These are phyloP conservation scores for Colletotrichum siamense DNA, from an alignment of 2,329 filamentous ascomycete genomes.

Conservation along the genomic window DNA sequence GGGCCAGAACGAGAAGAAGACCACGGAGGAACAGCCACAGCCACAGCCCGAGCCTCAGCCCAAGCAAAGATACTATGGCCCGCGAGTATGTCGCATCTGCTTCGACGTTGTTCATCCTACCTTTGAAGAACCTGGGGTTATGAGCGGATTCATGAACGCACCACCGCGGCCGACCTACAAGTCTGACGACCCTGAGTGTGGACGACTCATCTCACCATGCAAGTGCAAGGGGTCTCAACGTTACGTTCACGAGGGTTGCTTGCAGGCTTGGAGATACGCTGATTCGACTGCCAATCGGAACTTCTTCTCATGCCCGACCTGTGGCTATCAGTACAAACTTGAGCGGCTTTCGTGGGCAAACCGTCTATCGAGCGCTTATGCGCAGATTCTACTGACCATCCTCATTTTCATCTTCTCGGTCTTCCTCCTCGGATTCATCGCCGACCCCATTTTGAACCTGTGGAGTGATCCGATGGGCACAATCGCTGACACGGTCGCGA, in stretches of 20 bases:
- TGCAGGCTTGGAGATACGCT: conserved; percentile 81
- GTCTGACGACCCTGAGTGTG: conserved; percentile 75
- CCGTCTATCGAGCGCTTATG: conserved; percentile 68
- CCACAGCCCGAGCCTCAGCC: neutral
- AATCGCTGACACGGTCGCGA: conserved; percentile 57
- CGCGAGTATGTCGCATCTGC: conserved; percentile 88
- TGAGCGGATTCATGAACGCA: conserved; percentile 17
- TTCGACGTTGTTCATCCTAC: conserved; percentile 69
- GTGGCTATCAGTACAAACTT: conserved; percentile 81
- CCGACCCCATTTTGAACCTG: conserved; percentile 89
- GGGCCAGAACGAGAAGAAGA: neutral
- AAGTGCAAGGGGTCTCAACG: conserved; percentile 91
- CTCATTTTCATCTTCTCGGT: conserved; percentile 73
- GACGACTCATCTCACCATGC: conserved; percentile 86
- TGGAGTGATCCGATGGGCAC: conserved; percentile 81
- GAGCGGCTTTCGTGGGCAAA: conserved; percentile 78
- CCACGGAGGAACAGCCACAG: neutral
- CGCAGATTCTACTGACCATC: conserved; percentile 75
- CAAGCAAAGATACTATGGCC: conserved; percentile 61
- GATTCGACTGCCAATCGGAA: conserved; percentile 71
- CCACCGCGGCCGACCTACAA: conserved; percentile 60
- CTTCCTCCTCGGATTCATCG: conserved; percentile 88
- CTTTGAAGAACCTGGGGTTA: conserved; percentile 35
- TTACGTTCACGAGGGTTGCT: conserved; percentile 92
- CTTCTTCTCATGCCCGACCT: conserved; percentile 89